Conservation (phyloP, 148 eudicot species). For the Cornus florida region DNA sequence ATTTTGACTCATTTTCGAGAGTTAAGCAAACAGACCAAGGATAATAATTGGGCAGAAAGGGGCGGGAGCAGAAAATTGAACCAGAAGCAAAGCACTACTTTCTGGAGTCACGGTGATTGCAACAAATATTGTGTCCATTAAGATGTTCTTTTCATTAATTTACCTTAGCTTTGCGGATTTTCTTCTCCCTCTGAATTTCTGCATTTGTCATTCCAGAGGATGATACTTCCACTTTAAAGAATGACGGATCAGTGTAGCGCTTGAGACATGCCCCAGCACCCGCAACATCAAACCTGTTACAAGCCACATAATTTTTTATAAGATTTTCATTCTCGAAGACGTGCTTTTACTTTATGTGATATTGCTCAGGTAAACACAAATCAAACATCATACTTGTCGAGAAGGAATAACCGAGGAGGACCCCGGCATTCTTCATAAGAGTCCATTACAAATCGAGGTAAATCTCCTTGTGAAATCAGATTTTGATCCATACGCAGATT, state of each 20-base stretch:
- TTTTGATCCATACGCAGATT: slow-evolving; percentile 67
- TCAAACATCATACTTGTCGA: slow-evolving; percentile 72
- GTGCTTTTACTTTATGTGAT: background rate
- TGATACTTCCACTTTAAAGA: slow-evolving; percentile 61
- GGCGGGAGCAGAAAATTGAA: background rate
- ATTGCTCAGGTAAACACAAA: background rate
- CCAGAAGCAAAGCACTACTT: background rate
- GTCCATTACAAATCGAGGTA: slow-evolving; percentile 97
- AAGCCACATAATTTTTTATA: slow-evolving; percentile 11
- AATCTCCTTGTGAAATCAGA: slow-evolving; percentile 62
- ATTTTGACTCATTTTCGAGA: background rate
- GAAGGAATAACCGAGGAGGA: slow-evolving; percentile 91
- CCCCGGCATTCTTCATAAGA: slow-evolving; percentile 95
- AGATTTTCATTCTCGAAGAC: background rate
- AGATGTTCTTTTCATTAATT: background rate
- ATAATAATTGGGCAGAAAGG: background rate
- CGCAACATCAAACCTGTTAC: slow-evolving; percentile 87
- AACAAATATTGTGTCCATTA: background rate
- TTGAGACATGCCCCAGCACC: slow-evolving; percentile 98
- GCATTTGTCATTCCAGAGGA: slow-evolving; percentile 40
- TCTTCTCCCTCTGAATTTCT: slow-evolving; percentile 80
- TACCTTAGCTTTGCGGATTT: slow-evolving; percentile 82
- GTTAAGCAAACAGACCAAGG: background rate
- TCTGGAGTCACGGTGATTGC: background rate
- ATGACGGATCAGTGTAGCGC: slow-evolving; percentile 96